Evolutionary conservation across 257 asterid genomes (phyloP).

Genomic region (Eucommia ulmoides): DNA sequence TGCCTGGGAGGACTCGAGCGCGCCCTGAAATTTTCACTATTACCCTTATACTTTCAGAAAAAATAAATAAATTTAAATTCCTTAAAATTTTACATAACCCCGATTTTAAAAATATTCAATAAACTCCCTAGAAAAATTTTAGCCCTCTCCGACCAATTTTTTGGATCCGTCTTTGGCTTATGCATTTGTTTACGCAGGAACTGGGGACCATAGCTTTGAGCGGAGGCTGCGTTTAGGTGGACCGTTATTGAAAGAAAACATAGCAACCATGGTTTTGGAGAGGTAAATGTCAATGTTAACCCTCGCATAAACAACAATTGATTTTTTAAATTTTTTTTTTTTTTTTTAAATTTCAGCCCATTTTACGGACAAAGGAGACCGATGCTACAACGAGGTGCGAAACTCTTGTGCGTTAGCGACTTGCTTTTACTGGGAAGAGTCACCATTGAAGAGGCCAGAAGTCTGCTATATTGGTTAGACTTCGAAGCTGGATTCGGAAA

Average conservation of each 20-base stretch:
- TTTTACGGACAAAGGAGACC: conserved; percentile 96
- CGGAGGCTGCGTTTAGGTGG: conserved; percentile 95
- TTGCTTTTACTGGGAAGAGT: conserved; percentile 81
- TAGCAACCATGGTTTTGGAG: conserved; percentile 97
- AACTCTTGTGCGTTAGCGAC: conserved; percentile 93
- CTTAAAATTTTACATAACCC: too few species aligned
- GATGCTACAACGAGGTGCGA: conserved; percentile 74
- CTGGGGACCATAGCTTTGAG: conserved; percentile 88
- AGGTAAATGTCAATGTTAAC: conserved; percentile 55
- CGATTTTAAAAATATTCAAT: conserved; percentile 1
- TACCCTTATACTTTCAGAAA: background rate
- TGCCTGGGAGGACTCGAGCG: background rate
- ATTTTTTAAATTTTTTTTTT: too few species aligned
- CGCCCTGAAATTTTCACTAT: background rate
- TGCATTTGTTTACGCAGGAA: conserved; percentile 37
- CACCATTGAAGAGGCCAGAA: conserved; percentile 88
- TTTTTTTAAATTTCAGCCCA: too few species aligned
- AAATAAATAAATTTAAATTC: background rate
- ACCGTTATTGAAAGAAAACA: conserved; percentile 80
- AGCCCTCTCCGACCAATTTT: background rate
- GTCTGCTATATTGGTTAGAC: conserved; percentile 87
- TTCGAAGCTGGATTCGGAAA: conserved; percentile 79
- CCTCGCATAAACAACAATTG: too few species aligned
- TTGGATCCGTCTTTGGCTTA: background rate
- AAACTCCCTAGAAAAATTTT: background rate